phyloP scores from a whole-genome alignment of 148 eudicot genomes.

The Fagopyrum homotropicum region DNA sequence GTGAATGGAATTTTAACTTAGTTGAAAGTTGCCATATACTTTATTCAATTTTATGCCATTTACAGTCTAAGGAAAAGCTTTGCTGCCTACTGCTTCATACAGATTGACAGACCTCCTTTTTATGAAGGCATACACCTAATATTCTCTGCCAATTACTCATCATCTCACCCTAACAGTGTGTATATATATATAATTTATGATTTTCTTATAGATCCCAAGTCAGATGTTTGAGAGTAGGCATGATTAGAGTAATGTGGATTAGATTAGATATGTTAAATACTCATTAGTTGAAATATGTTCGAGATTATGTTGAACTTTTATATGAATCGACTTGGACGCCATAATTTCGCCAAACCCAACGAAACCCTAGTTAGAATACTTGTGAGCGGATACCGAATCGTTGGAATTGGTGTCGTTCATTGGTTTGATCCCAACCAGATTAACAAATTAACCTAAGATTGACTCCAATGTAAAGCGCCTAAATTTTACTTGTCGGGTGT shows the following conservation, averaged over 20 bases:
- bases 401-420: no score
- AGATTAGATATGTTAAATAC: background rate
- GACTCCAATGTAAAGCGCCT: no score
- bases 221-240: background rate
- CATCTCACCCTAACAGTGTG: background rate
- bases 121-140: constrained; percentile 7
- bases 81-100: background rate
- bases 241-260: background rate
- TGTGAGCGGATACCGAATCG: no score
- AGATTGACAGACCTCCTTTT: constrained; percentile 5
- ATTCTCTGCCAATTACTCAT: constrained; percentile 6
- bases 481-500: no score
- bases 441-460: no score
- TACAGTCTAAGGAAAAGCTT: background rate
- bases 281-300: background rate
- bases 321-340: no score
- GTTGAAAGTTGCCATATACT: background rate
- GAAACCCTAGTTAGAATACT: no score
- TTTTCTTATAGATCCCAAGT: background rate
- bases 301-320: background rate
- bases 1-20: background rate
- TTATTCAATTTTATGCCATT: background rate
- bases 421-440: no score
- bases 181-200: background rate
- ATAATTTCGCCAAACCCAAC: no score